Evolutionary conservation across 208 protist genomes (phyloP).

Genomic region (Blechomonas ayalai): DNA sequence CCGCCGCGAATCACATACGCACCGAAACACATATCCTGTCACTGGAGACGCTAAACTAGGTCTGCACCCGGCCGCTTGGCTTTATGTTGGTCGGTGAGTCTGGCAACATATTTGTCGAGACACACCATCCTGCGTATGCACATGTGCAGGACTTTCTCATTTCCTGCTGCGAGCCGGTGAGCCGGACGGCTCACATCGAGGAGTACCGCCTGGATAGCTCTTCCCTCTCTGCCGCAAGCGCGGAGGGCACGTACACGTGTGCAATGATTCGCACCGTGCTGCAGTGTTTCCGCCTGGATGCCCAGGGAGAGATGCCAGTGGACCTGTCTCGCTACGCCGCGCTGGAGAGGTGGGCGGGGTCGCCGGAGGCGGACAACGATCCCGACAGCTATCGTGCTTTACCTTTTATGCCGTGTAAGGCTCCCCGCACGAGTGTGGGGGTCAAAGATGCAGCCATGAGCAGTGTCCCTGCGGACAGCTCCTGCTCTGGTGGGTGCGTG

Average conservation of each 20-base stretch:
- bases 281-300: constrained; percentile 67
- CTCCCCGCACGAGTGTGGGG: too few species aligned
- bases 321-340: constrained; percentile 37
- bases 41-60: too few species aligned
- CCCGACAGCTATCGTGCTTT: constrained; percentile 9
- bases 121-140: constrained; percentile 60
- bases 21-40: too few species aligned
- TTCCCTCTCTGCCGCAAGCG: constrained; percentile 75
- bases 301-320: constrained; percentile 40
- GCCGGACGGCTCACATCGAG: constrained; percentile 69
- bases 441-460: background rate
- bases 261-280: constrained; percentile 76
- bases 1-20: too few species aligned
- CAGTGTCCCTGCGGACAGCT: background rate
- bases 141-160: constrained; percentile 78
- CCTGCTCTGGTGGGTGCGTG: too few species aligned
- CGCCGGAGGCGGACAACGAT: constrained; percentile 11
- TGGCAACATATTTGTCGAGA: constrained; percentile 70
- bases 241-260: constrained; percentile 80
- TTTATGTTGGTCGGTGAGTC: constrained; percentile 59
- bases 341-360: constrained; percentile 23
- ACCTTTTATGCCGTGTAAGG: constrained; percentile 3
- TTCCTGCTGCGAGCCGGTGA: constrained; percentile 86
- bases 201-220: constrained; percentile 72
- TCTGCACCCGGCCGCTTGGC: too few species aligned